Conservation (phyloP, 2,329 filamentous ascomycete genomes). For the Phoma sp. region DNA sequence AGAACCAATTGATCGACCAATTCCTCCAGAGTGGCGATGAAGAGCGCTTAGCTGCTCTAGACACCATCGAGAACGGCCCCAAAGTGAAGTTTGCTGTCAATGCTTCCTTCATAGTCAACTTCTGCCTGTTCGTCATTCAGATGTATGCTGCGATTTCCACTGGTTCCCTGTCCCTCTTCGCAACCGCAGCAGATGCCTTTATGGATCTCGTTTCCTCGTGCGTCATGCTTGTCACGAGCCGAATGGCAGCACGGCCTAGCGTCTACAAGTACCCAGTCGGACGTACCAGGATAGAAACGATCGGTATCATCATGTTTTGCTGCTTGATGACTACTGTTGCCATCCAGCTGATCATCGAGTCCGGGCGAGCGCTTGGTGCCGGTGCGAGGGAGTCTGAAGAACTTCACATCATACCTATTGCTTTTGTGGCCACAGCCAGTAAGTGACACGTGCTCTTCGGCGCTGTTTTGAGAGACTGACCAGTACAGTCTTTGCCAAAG, state of each 20-base stretch:
- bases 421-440: conserved; percentile 64
- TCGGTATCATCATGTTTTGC: conserved; percentile 71
- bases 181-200: conserved; percentile 71
- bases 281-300: conserved; percentile 68
- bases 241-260: conserved; percentile 65
- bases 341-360: conserved; percentile 68
- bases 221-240: conserved; percentile 68
- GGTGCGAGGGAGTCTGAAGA: conserved; percentile 54
- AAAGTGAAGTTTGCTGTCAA: conserved; percentile 51
- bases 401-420: conserved; percentile 62
- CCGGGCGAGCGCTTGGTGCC: conserved; percentile 59
- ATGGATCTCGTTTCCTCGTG: conserved; percentile 71
- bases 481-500: conserved; percentile 59
- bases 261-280: conserved; percentile 70
- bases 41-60: conserved; percentile 60
- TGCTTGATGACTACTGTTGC: conserved; percentile 72
- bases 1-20: conserved; percentile 52
- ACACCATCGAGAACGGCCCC: conserved; percentile 57
- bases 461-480: conserved; percentile 13
- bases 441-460: conserved; percentile 33
- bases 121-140: conserved; percentile 64
- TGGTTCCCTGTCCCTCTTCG: conserved; percentile 68
- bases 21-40: conserved; percentile 65
- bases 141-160: conserved; percentile 66
- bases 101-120: conserved; percentile 49